Percentiles rank a stretch among this genome's conserved stretches.
phyloP scores from a whole-genome alignment of 1,139 yeast genomes.

The Yamadazyma diospyri region DNA sequence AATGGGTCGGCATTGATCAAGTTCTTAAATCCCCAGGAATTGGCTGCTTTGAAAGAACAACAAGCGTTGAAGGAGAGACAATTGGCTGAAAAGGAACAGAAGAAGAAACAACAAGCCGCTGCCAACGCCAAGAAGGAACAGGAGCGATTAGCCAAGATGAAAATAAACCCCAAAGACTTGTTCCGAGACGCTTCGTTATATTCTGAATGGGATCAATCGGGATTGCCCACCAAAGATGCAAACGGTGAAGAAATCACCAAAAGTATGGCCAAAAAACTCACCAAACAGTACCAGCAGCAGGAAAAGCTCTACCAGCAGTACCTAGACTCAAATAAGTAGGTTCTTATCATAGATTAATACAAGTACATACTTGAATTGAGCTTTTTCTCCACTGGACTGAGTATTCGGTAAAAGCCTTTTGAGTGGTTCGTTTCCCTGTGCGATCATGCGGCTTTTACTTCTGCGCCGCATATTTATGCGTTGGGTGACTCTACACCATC shows the following conservation, averaged over 20 bases:
- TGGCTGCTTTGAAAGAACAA: constrained; percentile 56
- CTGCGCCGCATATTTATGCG: no score
- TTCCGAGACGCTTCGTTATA: constrained; percentile 58
- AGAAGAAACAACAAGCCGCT: constrained; percentile 37
- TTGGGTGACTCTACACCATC: no score
- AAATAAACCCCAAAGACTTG: constrained; percentile 65
- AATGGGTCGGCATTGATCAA: constrained; percentile 79
- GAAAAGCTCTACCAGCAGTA: constrained; percentile 77
- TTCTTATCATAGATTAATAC: no score
- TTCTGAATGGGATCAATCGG: constrained; percentile 78
- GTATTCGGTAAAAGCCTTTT: background rate
- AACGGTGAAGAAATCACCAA: constrained; percentile 88
- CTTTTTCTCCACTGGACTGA: background rate
- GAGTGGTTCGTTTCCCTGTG: no score
- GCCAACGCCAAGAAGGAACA: constrained; percentile 56
- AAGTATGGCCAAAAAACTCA: constrained; percentile 77
- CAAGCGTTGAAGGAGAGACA: constrained; percentile 60
- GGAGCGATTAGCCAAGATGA: constrained; percentile 68
- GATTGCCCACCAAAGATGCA: constrained; percentile 73
- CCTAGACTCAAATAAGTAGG: constrained; percentile 15
- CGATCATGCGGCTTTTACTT: no score
- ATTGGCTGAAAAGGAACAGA: constrained; percentile 36
- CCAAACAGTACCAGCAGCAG: constrained; percentile 75
- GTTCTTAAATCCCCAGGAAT: constrained; percentile 68
- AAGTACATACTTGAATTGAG: no score